Conservation (phyloP, 2,329 filamentous ascomycete genomes). For the Rhynchosporium graminicola region DNA sequence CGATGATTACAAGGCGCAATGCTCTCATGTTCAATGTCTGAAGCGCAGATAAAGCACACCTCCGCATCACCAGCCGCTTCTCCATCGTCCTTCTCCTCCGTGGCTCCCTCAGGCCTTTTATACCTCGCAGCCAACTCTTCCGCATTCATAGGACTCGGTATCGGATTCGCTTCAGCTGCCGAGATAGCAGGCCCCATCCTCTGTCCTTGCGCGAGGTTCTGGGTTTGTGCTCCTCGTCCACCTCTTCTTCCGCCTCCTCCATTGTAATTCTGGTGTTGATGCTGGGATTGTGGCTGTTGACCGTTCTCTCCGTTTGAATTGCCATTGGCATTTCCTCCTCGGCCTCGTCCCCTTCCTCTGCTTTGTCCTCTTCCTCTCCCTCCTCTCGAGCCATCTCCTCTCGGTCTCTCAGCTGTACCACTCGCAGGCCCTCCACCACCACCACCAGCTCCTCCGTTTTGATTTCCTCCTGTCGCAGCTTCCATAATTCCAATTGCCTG, state of each 20-base stretch:
- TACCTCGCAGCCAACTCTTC: constrained; percentile 27
- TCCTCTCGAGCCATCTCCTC: constrained; percentile 42
- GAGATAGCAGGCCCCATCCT: constrained; percentile 12
- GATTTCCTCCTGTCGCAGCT: not conserved
- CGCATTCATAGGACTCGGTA: constrained; percentile 24
- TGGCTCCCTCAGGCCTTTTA: constrained; percentile 17
- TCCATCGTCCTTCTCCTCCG: constrained; percentile 27
- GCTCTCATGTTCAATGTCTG: constrained; percentile 81
- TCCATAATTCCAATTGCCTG: constrained; percentile 16
- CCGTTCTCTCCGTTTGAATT: constrained; percentile 8
- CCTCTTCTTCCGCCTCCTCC: constrained; percentile 7
- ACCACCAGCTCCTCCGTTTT: not conserved
- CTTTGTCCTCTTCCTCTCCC: constrained; percentile 39
- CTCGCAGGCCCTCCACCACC: not conserved
- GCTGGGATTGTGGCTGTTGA: not conserved
- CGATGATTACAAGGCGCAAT: constrained; percentile 94
- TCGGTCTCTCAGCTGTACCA: constrained; percentile 27
- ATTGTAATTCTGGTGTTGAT: constrained; percentile 4
- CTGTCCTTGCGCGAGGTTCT: constrained; percentile 6
- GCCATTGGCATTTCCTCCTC: constrained; percentile 16
- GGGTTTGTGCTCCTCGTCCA: constrained; percentile 13
- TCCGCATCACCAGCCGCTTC: constrained; percentile 68
- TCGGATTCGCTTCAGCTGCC: constrained; percentile 9
- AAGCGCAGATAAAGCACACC: constrained; percentile 97
- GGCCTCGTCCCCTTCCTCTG: constrained; percentile 22